Evolutionary conservation across 164 flowering plant species (phyloP).

Genomic region (Cinnamomum micranthum): DNA sequence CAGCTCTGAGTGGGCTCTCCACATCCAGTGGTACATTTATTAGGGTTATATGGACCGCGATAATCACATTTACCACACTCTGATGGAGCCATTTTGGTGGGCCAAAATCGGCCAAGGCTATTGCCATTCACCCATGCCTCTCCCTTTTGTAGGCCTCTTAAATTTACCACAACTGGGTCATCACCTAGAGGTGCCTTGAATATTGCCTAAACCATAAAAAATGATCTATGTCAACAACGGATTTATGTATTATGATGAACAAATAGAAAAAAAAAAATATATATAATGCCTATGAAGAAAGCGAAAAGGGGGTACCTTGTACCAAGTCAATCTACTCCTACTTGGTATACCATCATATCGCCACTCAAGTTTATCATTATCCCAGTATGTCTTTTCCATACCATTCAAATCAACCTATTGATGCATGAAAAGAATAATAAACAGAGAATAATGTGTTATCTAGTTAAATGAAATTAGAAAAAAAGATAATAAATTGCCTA

Average conservation of each 20-base stretch:
- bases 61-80: constrained; percentile 64
- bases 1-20: constrained; percentile 68
- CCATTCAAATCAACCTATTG: constrained; percentile 44
- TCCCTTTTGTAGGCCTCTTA: constrained; percentile 69
- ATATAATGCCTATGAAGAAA: too few relatives aligned
- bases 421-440: too few relatives aligned
- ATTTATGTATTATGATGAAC: not conserved
- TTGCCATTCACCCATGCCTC: constrained; percentile 75
- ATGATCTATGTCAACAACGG: not conserved
- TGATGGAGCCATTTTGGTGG: constrained; percentile 25
- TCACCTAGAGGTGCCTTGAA: constrained; percentile 63
- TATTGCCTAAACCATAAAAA: constrained; percentile 30
- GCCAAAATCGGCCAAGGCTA: constrained; percentile 70
- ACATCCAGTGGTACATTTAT: constrained; percentile 46
- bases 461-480: too few relatives aligned
- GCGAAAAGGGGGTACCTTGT: constrained; percentile 40
- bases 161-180: constrained; percentile 62
- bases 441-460: not conserved
- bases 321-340: constrained; percentile 54
- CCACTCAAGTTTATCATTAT: constrained; percentile 27
- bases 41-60: constrained; percentile 39
- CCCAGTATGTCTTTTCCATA: constrained; percentile 15
- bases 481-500: not conserved
- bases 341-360: constrained; percentile 19
- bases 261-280: too few relatives aligned